Conservation (phyloP, 2,329 filamentous ascomycete species). For the Fusarium falciforme region DNA sequence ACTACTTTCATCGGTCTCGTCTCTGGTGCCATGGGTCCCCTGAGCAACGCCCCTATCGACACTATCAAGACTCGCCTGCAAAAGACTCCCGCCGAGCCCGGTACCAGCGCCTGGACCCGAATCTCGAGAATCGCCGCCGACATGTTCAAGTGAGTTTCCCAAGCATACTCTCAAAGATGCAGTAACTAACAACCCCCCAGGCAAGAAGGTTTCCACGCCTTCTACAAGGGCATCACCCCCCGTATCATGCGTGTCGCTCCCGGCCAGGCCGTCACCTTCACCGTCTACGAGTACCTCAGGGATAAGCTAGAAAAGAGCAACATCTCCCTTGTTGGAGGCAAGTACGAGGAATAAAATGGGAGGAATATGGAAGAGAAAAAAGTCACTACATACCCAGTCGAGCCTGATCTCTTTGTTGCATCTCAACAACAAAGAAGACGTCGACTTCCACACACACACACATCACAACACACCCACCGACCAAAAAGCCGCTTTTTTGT, state of each 20-base stretch:
- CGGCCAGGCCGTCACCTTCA: slow-evolving; percentile 84
- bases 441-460: background rate
- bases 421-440: background rate
- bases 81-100: slow-evolving; percentile 84
- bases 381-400: background rate
- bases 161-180: rapidly evolving
- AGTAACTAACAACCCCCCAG: slow-evolving; percentile 54
- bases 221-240: slow-evolving; percentile 99
- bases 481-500: background rate
- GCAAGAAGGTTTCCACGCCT: slow-evolving; percentile 92
- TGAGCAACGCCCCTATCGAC: slow-evolving; percentile 97
- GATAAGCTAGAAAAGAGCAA: slow-evolving; percentile 77
- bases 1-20: slow-evolving; percentile 92
- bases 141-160: slow-evolving; percentile 77
- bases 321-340: slow-evolving; percentile 68
- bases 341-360: slow-evolving; percentile 72
- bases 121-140: slow-evolving; percentile 83
- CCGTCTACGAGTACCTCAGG: slow-evolving; percentile 83
- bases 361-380: background rate
- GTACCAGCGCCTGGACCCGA: slow-evolving; percentile 82
- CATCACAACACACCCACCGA: background rate
- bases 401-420: background rate
- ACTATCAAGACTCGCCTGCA: slow-evolving; percentile 98
- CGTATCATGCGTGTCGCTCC: slow-evolving; percentile 97
- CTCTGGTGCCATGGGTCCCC: slow-evolving; percentile 91